These are phyloP conservation scores for Akanthomyces lecanii DNA, from an alignment of 2,329 filamentous ascomycete genomes.

Conservation along the genomic window DNA sequence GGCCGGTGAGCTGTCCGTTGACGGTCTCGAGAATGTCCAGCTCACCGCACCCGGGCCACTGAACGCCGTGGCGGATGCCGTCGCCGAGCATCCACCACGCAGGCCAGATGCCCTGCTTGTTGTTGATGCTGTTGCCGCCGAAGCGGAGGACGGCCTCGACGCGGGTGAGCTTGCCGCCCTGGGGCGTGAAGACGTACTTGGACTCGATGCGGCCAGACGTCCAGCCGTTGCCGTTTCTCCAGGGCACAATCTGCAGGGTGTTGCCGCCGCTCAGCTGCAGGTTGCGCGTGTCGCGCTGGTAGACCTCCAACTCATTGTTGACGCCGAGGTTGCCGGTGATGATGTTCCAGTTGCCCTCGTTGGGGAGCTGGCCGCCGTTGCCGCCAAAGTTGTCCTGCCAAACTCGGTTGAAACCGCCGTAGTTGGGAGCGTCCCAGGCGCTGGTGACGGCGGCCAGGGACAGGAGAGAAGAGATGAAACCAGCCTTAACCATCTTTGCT, in stretches of 20 bases:
- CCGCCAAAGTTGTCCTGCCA: constrained; percentile 45
- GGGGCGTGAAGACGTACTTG: constrained; percentile 43
- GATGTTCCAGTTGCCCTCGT: constrained; percentile 38
- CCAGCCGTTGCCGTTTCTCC: constrained; percentile 40
- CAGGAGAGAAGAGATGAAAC: constrained; percentile 26
- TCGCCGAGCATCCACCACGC: constrained; percentile 57
- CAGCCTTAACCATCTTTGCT: constrained; percentile 23
- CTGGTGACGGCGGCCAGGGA: constrained; percentile 29
- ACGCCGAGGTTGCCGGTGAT: constrained; percentile 37
- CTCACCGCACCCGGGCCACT: constrained; percentile 53
- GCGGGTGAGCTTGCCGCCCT: constrained; percentile 40
- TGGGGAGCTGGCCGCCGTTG: constrained; percentile 29
- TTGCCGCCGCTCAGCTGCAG: constrained; percentile 46
- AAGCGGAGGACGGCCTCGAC: constrained; percentile 45
- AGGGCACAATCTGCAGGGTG: constrained; percentile 50
- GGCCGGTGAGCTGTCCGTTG: constrained; percentile 43
- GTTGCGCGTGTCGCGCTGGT: constrained; percentile 43
- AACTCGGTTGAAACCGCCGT: constrained; percentile 35
- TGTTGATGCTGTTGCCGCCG: constrained; percentile 36
- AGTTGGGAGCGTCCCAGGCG: constrained; percentile 36
- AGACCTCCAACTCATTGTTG: constrained; percentile 51
- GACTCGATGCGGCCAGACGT: constrained; percentile 53
- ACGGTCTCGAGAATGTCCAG: constrained; percentile 55
- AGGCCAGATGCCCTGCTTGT: constrained; percentile 54
- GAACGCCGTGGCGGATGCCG: constrained; percentile 41